Conservation (phyloP, 768 basidiomycete species). For the Suillus subaureus region DNA sequence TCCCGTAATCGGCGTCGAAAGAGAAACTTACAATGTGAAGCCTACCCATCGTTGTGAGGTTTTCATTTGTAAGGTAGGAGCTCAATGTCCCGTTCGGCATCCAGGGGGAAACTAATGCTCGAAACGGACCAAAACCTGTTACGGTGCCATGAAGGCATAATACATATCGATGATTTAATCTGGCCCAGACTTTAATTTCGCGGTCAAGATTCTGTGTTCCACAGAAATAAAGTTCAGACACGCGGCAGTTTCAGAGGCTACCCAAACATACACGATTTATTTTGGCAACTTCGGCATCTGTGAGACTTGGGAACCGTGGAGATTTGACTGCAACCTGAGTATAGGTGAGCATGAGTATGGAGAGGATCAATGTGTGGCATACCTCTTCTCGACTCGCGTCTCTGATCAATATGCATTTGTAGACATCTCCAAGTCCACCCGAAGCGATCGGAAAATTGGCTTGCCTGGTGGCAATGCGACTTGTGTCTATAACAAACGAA, state of each 20-base stretch:
- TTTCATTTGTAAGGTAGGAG: constrained; percentile 26
- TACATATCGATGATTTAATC: constrained; percentile 22
- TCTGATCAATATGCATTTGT: constrained; percentile 29
- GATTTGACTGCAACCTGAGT: constrained; percentile 13
- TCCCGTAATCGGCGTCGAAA: not conserved
- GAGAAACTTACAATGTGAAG: constrained; percentile 19
- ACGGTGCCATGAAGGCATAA: constrained; percentile 20
- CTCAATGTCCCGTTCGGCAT: constrained; percentile 37
- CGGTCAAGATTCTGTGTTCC: constrained; percentile 22
- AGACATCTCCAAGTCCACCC: constrained; percentile 50
- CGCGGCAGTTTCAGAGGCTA: not conserved
- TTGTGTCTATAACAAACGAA: not conserved
- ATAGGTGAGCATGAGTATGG: not conserved
- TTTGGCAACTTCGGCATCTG: not conserved
- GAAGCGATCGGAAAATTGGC: not conserved
- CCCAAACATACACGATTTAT: not conserved
- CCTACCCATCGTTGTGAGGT: constrained; percentile 10
- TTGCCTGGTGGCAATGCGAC: not conserved
- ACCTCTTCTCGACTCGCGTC: not conserved
- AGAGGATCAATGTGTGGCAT: not conserved
- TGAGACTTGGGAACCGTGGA: not conserved
- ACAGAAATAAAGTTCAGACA: not conserved
- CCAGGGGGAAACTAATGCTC: constrained; percentile 42
- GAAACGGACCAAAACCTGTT: constrained; percentile 22
- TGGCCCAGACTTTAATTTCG: constrained; percentile 26